A percentile compares a stretch with the other conserved stretches of the same genome.
These are phyloP conservation scores for Botrytis porri DNA, from an alignment of 2,329 filamentous ascomycete genomes.

Conservation along the genomic window DNA sequence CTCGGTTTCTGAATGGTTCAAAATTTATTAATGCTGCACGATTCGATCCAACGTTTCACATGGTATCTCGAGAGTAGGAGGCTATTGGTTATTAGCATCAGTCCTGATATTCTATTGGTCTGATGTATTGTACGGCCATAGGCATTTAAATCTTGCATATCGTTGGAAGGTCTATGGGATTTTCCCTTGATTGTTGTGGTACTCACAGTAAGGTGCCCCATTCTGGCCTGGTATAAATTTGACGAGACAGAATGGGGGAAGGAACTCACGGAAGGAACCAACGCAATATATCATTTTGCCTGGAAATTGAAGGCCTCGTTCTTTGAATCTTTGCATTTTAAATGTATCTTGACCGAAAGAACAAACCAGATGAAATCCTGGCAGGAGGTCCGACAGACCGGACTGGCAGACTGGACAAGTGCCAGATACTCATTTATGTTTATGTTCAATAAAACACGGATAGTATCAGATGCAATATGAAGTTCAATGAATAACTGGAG, in stretches of 20 bases:
- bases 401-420: background rate
- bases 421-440: background rate
- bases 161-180: background rate
- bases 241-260: background rate
- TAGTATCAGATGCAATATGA: background rate
- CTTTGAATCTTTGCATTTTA: no score
- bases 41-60: background rate
- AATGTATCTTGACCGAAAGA: no score
- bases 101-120: background rate
- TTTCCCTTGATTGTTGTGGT: background rate
- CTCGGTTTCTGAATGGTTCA: background rate
- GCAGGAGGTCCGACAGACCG: background rate
- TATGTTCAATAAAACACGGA: background rate
- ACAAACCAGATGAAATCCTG: background rate
- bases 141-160: background rate
- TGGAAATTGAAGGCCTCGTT: background rate
- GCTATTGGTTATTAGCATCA: background rate
- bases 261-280: background rate
- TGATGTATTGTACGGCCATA: background rate
- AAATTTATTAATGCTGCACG: background rate
- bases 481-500: accelerated
- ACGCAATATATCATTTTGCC: background rate
- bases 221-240: background rate
- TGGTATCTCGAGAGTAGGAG: background rate
- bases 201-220: background rate